A percentile compares a stretch with the other conserved stretches of the same genome.
Conservation (phyloP, 192 early-diverging fungal species). For the Spinellus fusiger region DNA sequence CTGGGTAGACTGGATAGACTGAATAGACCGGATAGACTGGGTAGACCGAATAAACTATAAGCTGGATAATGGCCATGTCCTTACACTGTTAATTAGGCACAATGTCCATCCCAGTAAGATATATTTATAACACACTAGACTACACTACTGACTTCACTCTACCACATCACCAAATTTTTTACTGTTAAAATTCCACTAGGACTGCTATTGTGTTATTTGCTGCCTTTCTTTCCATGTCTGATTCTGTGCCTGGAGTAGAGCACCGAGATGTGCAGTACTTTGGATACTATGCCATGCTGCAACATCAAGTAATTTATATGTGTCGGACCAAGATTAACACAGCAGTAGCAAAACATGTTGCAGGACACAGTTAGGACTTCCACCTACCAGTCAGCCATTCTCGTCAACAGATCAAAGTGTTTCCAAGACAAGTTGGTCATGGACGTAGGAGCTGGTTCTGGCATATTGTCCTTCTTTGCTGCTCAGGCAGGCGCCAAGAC, state of each 20-base stretch:
- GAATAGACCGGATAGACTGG: too few relatives aligned
- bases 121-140: too few relatives aligned
- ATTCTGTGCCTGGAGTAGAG: slow-evolving; percentile 33
- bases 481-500: slow-evolving; percentile 88
- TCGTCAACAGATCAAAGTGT: slow-evolving; percentile 64
- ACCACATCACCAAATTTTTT: background rate
- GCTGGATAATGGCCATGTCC: too few relatives aligned
- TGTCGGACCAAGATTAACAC: background rate
- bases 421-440: slow-evolving; percentile 81
- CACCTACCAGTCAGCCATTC: slow-evolving; percentile 88
- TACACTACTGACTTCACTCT: too few relatives aligned
- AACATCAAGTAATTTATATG: slow-evolving; percentile 59
- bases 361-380: slow-evolving; percentile 94
- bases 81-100: too few relatives aligned
- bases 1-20: too few relatives aligned
- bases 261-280: slow-evolving; percentile 67
- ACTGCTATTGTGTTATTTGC: background rate
- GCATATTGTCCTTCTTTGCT: slow-evolving; percentile 94
- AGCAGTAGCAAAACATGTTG: slow-evolving; percentile 93
- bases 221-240: background rate
- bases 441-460: slow-evolving; percentile 94
- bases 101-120: too few relatives aligned
- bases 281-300: slow-evolving; percentile 77
- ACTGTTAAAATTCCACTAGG: background rate
- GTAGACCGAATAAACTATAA: too few relatives aligned